Evolutionary conservation across 495 filamentous ascomycete genomes (phyloP).

Genomic region (Lasiosphaeriaceae sp.): DNA sequence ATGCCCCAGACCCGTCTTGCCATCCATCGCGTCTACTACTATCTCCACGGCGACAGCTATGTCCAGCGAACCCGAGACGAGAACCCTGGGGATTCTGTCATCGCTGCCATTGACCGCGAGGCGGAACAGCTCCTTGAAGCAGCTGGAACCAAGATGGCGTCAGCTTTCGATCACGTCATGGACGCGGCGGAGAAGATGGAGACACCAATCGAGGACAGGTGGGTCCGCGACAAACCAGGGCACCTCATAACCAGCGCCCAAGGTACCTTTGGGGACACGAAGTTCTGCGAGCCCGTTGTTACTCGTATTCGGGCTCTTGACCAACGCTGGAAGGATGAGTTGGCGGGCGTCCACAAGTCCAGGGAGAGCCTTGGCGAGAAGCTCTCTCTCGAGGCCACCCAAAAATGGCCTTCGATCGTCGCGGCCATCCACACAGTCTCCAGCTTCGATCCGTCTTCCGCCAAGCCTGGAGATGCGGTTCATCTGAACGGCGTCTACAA

Average conservation of each 20-base stretch:
- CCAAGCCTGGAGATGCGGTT: conserved; percentile 2
- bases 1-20: conserved; percentile 7
- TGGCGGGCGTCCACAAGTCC: not conserved
- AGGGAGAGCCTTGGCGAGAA: not conserved
- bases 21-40: conserved; percentile 2
- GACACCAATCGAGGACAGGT: conserved; percentile 3
- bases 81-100: not conserved
- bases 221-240: not conserved
- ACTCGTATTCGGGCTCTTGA: conserved; percentile 1
- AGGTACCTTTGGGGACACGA: not conserved
- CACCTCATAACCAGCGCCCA: not conserved
- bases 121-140: conserved; percentile 1
- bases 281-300: not conserved
- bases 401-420: conserved; percentile 1
- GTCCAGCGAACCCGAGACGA: conserved; percentile 8
- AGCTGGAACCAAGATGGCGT: not conserved
- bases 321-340: conserved; percentile 1
- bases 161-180: not conserved
- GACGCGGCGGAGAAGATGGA: not conserved
- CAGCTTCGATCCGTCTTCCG: conserved; percentile 3
- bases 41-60: conserved; percentile 3
- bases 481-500: conserved; percentile 5
- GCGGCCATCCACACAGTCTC: not conserved
- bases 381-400: not conserved
- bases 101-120: not conserved